Percentiles rank a stretch among this genome's conserved stretches.
Evolutionary conservation across 768 basidiomycete species (phyloP).

Genomic region (Albatrellus ellisii): DNA sequence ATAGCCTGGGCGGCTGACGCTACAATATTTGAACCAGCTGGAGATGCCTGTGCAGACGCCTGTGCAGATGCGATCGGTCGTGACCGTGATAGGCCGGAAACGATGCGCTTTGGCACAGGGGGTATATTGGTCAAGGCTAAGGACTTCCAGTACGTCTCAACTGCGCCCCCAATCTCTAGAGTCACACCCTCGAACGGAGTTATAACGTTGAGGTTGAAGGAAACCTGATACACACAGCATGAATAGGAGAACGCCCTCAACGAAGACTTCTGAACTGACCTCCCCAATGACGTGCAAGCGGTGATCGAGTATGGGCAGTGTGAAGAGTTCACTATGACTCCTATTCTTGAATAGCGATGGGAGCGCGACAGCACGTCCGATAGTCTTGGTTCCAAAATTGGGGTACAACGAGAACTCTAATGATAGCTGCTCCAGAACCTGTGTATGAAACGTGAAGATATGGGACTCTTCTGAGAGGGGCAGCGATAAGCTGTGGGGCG

Average conservation of each 20-base stretch:
- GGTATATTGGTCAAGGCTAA: slow-evolving; percentile 30
- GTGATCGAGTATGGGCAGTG: slow-evolving; percentile 80
- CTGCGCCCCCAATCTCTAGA: slow-evolving; percentile 84
- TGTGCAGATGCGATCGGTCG: slow-evolving; percentile 22
- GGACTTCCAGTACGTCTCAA: slow-evolving; percentile 99
- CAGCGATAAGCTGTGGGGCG: slow-evolving; percentile 82
- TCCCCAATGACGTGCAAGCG: slow-evolving; percentile 91
- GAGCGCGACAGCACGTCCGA: slow-evolving; percentile 83
- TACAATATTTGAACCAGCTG: slow-evolving; percentile 43
- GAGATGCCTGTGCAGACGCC: slow-evolving; percentile 44
- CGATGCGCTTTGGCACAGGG: slow-evolving; percentile 12
- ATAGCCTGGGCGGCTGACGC: slow-evolving; percentile 38
- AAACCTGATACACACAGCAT: slow-evolving; percentile 38
- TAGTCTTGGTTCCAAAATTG: slow-evolving; percentile 93
- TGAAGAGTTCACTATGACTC: slow-evolving; percentile 38
- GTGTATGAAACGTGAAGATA: slow-evolving; percentile 79
- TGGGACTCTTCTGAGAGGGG: slow-evolving; percentile 61
- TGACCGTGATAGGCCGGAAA: slow-evolving; percentile 16
- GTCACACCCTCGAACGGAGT: slow-evolving; percentile 87
- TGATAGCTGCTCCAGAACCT: slow-evolving; percentile 55
- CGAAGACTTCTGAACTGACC: slow-evolving; percentile 27
- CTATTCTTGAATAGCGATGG: slow-evolving; percentile 56
- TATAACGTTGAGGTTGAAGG: slow-evolving; percentile 78
- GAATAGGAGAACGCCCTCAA: neutral
- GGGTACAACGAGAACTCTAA: slow-evolving; percentile 94